Evolutionary conservation across 257 asterid species (phyloP), one percentile per base, ranked within the genome.

Genomic region (Dorcoceras hygrometricum): DNA sequence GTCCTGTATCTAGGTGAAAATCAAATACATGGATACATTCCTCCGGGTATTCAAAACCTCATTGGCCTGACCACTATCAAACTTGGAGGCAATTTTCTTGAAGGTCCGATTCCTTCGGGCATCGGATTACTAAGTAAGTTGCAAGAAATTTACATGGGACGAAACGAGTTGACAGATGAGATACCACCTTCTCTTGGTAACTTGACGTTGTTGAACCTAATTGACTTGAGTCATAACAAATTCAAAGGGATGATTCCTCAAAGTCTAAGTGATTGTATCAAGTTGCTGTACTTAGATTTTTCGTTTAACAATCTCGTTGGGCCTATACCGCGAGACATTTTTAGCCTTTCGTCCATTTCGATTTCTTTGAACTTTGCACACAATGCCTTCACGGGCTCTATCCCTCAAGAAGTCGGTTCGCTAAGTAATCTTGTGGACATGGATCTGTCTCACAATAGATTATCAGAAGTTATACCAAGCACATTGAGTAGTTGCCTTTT

Each of bases 1-100:
- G 16, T 23, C 2, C 60, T 78, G 23, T 31, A 32, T n/a, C 22
- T 78, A 1, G 78, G 70, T 4, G 10, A 34, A n/a, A 75, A 75
- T 69, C 26, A 20, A 11, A 25, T 78, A 12, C 25, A 51, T 23
- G 83, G 83, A 28, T 25, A 19, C 8, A 24, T 78, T 29, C 78
- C 77, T 9, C 4, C 28, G 1, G 66, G 70, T 51, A 27, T 78
- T 0, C 70, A 39, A 32, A 78, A 68, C 19, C 77, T 78, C 5
- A 54, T 51, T 25, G 60, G 50, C 16, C 59, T 78, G 59, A 53
- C 56, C 5, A 0, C 0, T 4, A 23, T 71, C 0, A 23, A 14
- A 1, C 27, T 71, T 20, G 20, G 4, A n/a, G 29, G 36, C 31
- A 32, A 18, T 20, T 58, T 24, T n/a, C 65, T 58, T 55, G 22